Percentiles rank a stretch among this genome's conserved stretches.
Evolutionary conservation across 2,329 filamentous ascomycete genomes (phyloP).

Genomic region (Pestalotiopsis fici): DNA sequence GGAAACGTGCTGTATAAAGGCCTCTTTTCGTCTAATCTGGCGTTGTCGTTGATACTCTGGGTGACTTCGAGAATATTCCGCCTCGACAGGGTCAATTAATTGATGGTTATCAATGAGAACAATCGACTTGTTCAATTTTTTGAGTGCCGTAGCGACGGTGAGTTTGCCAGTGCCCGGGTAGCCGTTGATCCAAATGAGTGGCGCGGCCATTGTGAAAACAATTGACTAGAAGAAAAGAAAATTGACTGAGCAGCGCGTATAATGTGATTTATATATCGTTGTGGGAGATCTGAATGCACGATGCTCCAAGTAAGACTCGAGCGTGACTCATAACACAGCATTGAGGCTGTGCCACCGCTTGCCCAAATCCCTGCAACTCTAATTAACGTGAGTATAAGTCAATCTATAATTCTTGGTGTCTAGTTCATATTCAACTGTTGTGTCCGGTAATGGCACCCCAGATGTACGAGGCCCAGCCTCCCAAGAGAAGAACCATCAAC

Average conservation of each 20-base stretch:
- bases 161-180: not conserved
- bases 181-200: not conserved
- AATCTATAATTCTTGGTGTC: too few species aligned
- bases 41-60: not conserved
- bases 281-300: too few species aligned
- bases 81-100: not conserved
- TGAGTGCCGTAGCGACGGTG: not conserved
- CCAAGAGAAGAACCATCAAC: slow-evolving; percentile 47
- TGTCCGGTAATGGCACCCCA: slow-evolving; percentile 57
- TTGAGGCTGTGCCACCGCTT: too few species aligned
- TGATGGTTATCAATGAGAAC: not conserved
- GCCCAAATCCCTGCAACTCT: too few species aligned
- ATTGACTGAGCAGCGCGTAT: too few species aligned
- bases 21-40: not conserved
- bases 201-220: not conserved
- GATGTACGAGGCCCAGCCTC: slow-evolving; percentile 58
- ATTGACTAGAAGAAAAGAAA: too few species aligned
- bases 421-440: not conserved
- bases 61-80: not conserved
- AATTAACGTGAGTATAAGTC: too few species aligned
- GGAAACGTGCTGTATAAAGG: not conserved
- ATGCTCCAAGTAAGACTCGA: too few species aligned
- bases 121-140: not conserved
- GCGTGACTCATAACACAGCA: too few species aligned
- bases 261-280: too few species aligned